Evolutionary conservation across 768 basidiomycete species (phyloP).

Genomic region (Termitomyces sp.): DNA sequence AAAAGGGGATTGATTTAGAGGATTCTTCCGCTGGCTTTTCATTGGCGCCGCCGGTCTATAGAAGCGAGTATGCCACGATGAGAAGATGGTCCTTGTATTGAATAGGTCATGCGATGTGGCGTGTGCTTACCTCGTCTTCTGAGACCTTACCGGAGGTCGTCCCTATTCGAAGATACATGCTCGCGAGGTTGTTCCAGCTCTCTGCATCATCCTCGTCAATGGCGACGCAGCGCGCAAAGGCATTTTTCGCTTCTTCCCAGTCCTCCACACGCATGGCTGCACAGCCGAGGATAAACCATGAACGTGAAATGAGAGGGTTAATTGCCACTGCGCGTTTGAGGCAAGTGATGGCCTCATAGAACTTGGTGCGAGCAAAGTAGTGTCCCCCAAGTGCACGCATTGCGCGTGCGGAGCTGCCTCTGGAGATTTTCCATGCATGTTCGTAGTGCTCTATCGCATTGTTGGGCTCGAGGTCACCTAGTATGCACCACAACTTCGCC

Average conservation of each 20-base stretch:
- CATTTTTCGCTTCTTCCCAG: slow-evolving; percentile 80
- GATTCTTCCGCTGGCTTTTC: slow-evolving; percentile 8
- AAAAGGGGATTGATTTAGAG: slow-evolving; percentile 43
- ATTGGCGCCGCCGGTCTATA: not conserved
- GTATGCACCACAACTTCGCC: slow-evolving; percentile 91
- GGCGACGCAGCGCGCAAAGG: slow-evolving; percentile 80
- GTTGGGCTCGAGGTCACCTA: slow-evolving; percentile 86
- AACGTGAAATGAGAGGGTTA: slow-evolving; percentile 80
- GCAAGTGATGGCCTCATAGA: slow-evolving; percentile 54
- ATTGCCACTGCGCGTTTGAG: slow-evolving; percentile 76
- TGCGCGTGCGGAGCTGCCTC: slow-evolving; percentile 77
- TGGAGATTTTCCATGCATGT: slow-evolving; percentile 80
- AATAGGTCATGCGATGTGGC: not conserved
- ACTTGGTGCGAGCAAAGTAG: slow-evolving; percentile 68
- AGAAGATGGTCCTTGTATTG: not conserved
- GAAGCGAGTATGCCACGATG: not conserved
- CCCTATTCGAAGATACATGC: slow-evolving; percentile 84
- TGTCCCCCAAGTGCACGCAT: slow-evolving; percentile 89
- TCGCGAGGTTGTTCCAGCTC: slow-evolving; percentile 98
- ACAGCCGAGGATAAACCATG: slow-evolving; percentile 98
- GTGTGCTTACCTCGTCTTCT: slow-evolving; percentile 17
- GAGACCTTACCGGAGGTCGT: slow-evolving; percentile 19
- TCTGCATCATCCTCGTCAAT: slow-evolving; percentile 97
- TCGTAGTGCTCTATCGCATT: slow-evolving; percentile 70
- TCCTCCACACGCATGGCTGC: slow-evolving; percentile 75